Evolutionary conservation across 116 monocot species (phyloP).

Genomic region (Dioscorea cayenensis): DNA sequence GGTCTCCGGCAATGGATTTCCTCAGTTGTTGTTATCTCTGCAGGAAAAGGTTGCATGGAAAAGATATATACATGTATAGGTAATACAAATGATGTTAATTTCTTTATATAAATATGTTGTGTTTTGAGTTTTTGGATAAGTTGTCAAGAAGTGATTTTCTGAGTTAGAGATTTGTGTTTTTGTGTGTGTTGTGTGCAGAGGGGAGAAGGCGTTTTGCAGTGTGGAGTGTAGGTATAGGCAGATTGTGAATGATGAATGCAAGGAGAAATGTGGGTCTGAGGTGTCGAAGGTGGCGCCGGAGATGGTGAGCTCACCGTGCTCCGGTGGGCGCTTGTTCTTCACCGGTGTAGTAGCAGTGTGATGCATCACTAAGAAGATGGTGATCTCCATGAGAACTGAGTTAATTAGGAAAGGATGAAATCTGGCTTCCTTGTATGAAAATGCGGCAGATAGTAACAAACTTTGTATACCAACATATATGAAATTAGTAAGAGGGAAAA

Average conservation of each 20-base stretch:
- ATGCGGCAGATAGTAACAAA: too few species aligned
- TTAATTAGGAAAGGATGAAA: too few species aligned
- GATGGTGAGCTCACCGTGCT: conserved; percentile 8
- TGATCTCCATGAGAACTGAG: not conserved
- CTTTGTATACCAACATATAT: too few species aligned
- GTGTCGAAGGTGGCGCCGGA: too few species aligned
- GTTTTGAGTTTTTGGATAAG: too few species aligned
- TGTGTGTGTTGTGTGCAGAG: conserved; percentile 3
- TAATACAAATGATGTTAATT: not conserved
- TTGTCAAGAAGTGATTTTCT: not conserved
- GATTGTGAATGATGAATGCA: conserved; percentile 52
- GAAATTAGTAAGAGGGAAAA: too few species aligned
- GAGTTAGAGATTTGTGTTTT: not conserved
- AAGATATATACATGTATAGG: conserved; percentile 63
- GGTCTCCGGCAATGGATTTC: conserved; percentile 28
- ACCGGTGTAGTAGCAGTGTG: conserved; percentile 39
- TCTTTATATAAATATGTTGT: too few species aligned
- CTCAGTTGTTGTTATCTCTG: conserved; percentile 40
- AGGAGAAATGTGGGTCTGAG: conserved; percentile 36
- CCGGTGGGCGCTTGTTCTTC: conserved; percentile 33
- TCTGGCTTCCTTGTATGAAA: too few species aligned
- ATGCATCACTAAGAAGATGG: not conserved
- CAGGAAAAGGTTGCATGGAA: conserved; percentile 49
- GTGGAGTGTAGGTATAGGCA: conserved; percentile 66
- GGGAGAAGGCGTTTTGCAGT: conserved; percentile 80